A percentile compares a stretch with the other conserved stretches of the same genome.
These are phyloP conservation scores for Jatropha curcas DNA, from an alignment of 345 rosid genomes.

Conservation along the genomic window DNA sequence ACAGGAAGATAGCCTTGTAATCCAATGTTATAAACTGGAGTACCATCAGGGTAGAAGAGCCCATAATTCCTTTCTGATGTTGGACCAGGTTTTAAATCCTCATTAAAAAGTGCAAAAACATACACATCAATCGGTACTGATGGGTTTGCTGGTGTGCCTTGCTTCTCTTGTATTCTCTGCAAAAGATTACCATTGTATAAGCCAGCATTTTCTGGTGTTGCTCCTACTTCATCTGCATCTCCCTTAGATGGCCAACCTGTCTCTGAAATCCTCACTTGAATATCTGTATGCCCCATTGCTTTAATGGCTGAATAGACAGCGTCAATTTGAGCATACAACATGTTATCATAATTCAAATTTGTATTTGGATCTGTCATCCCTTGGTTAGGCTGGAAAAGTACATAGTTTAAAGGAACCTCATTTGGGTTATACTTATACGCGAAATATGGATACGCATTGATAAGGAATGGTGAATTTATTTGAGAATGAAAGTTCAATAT, in stretches of 20 bases:
- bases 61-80: slow-evolving; percentile 92
- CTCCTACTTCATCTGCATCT: slow-evolving; percentile 71
- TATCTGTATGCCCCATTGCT: slow-evolving; percentile 64
- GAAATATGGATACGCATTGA: slow-evolving; percentile 87
- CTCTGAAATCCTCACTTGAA: slow-evolving; percentile 75
- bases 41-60: slow-evolving; percentile 75
- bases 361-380: slow-evolving; percentile 62
- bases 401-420: slow-evolving; percentile 63
- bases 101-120: slow-evolving; percentile 90
- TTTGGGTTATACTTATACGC: slow-evolving; percentile 66
- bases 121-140: slow-evolving; percentile 61
- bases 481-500: slow-evolving; percentile 67
- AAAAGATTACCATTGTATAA: slow-evolving; percentile 70
- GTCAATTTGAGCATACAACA: slow-evolving; percentile 93
- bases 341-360: slow-evolving; percentile 75
- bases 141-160: slow-evolving; percentile 81
- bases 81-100: slow-evolving; percentile 86
- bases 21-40: slow-evolving; percentile 77
- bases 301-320: slow-evolving; percentile 81
- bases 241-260: slow-evolving; percentile 99
- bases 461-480: slow-evolving; percentile 65
- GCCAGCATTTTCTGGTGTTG: slow-evolving; percentile 71
- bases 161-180: slow-evolving; percentile 44
- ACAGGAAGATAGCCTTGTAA: slow-evolving; percentile 67
- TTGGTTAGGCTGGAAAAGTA: slow-evolving; percentile 74